Evolutionary conservation across 1,284 basidiomycete species (phyloP), one percentile per base, ranked within the genome.

Genomic region (Cystobasidium slooffiae): DNA sequence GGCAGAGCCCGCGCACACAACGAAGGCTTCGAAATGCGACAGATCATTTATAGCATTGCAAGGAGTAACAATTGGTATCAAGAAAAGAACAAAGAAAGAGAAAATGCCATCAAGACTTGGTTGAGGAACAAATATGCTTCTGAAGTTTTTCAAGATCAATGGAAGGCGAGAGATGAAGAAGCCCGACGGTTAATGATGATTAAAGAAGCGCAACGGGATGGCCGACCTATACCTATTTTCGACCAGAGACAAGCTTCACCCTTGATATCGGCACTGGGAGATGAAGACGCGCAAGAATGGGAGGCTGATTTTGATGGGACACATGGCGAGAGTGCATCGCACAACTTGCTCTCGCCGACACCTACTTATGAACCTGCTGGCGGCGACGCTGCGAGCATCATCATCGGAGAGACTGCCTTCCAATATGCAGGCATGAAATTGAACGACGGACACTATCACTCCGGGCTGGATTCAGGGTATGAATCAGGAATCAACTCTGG

Each of bases 341-440:
- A 66, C 18, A 66, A 66, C 49, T 44, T 66, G 39, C 64, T 66
- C 10, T 66, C 64, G 12, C 64, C 64, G 8, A 66, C 64, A 22
- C 64, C 61, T 18, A 44, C 16, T 41, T 37, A 49, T 49, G 61
- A 39, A n/a, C 37, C 22, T 6, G 9, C 61, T 18, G 61, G 43
- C 22, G 43, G 43, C 12, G 61, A 31, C 31, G 31, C 31, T 31
- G 31, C 31, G 31, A 31, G 31, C 1, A 31, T 24, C 6, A 31
- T 24, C 6, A 51, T 66, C 24, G 44, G 44, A 37, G 64, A 51
- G 20, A 47, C 64, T n/a, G 44, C 64, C n/a, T 66, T 53, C 24
- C 18, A 53, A 47, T 66, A 66, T 24, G 64, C 64, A 41, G 64
- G 64, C 12, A 52, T 66, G 64, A 41, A 55, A 24, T 41, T 66